Evolutionary conservation across 2,329 filamentous ascomycete genomes (phyloP).

Genomic region (Fusarium illudens): DNA sequence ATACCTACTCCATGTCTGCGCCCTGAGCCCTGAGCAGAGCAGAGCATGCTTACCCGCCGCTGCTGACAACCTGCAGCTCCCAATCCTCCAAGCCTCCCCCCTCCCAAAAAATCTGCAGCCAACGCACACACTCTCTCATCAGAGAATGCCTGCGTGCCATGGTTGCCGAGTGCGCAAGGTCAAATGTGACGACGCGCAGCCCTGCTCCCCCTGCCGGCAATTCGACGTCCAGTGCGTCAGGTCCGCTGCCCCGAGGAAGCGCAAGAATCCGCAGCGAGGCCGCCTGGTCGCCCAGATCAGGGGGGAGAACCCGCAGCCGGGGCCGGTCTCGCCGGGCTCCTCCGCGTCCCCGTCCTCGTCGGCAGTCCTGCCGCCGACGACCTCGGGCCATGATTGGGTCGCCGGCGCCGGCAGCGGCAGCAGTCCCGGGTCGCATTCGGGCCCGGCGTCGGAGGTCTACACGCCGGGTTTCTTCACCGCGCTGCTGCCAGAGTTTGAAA

Average conservation of each 20-base stretch:
- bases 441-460: conserved; percentile 23
- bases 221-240: conserved; percentile 35
- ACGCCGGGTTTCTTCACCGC: conserved; percentile 29
- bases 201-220: conserved; percentile 35
- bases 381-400: conserved; percentile 24
- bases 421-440: conserved; percentile 24
- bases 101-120: neutral
- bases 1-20: neutral
- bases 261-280: conserved; percentile 34
- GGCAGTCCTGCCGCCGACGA: conserved; percentile 18
- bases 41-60: conserved; percentile 8
- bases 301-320: conserved; percentile 22
- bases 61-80: neutral
- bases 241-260: conserved; percentile 30
- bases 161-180: conserved; percentile 40
- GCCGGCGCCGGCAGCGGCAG: conserved; percentile 17
- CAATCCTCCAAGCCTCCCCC: neutral
- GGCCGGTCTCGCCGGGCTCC: conserved; percentile 25
- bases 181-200: conserved; percentile 37
- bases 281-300: conserved; percentile 34
- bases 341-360: conserved; percentile 24
- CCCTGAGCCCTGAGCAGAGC: neutral
- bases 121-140: too few species aligned
- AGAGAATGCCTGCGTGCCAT: conserved; percentile 36
- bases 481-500: conserved; percentile 31